Base-by-base conservation (phyloP, 768 basidiomycete species). In the Piloderma croceum region DNA sequence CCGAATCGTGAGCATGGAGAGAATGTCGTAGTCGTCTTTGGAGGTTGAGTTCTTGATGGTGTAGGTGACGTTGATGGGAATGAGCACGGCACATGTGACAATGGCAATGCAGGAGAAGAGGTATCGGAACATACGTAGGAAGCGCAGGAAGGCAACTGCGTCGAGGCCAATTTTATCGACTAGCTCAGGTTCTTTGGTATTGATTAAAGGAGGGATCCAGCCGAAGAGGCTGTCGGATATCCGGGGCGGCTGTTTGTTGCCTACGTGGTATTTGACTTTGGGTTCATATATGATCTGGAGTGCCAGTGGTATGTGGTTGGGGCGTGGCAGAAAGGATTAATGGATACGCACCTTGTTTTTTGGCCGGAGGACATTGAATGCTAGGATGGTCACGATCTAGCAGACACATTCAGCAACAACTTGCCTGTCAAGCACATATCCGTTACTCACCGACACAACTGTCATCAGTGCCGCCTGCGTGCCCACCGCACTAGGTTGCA, bases 91-190 rank as follows among this genome's bases (percentile, higher is more conserved):
- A 51, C 87, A 89, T 15, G 75, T 69, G 32, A 88, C 67, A 36
- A 74, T 34, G 1, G 81, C 80, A 42, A 90, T 69, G 23, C 65
- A 62, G 19, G 73, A 61, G 67, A 90, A 91, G 36, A 87, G 67
- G 61, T 69, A 72, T 15, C 90, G 83, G 56, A 84, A 73, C 64
- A 99, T 77, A 39, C 92, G 82, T 19, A 86, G 76, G 61, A 98
- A 97, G 20, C 94, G 84, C 18, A 99, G 76, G 61, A 85, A 99
- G 18, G 85, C 76, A 35, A 92, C 89, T 1, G 93, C 94, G 55
- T 99, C 96, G 7, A 96, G 79, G 20, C 94, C 94, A 60, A 89
- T 68, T 59, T 86, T 87, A 50, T 87, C 81, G 21, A 94, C 68
- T 24, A 96, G 77, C 46, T 91, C 86, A n/a, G 87, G 81, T 57